These are phyloP conservation scores for Boehmeria nivea DNA, from an alignment of 306 rosid species.

Conservation along the genomic window DNA sequence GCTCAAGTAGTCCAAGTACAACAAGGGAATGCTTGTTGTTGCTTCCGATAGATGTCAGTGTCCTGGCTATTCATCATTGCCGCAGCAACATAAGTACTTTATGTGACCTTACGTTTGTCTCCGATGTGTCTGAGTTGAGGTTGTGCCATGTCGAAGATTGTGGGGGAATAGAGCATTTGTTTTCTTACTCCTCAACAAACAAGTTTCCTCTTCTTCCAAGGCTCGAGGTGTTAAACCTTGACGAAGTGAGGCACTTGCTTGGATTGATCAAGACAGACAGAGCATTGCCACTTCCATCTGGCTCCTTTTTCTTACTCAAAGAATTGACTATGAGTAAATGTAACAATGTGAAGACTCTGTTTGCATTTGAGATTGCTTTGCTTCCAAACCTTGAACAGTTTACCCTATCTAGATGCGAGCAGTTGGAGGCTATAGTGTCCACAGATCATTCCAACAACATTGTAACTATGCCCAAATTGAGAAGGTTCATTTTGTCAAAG, in stretches of 20 bases:
- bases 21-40: not conserved
- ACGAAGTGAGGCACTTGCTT: not conserved
- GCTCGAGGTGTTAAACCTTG: constrained; percentile 6
- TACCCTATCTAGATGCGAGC: not conserved
- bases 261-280: not conserved
- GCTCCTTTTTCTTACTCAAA: constrained; percentile 15
- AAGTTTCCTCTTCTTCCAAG: not conserved
- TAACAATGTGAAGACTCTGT: constrained; percentile 7
- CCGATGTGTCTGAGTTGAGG: not conserved
- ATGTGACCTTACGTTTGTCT: not conserved
- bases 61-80: not conserved
- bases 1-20: not conserved
- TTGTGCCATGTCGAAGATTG: accelerated
- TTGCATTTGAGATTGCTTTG: not conserved
- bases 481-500: not conserved
- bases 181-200: not conserved
- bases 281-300: not conserved
- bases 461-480: constrained; percentile 1
- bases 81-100: not conserved
- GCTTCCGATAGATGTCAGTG: constrained; percentile 13
- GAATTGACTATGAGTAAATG: not conserved
- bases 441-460: not conserved
- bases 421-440: constrained; percentile 5
- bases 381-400: constrained; percentile 9
- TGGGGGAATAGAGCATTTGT: not conserved